Conservation (phyloP, 768 basidiomycete genomes). For the Macrolepiota albuminosa region DNA sequence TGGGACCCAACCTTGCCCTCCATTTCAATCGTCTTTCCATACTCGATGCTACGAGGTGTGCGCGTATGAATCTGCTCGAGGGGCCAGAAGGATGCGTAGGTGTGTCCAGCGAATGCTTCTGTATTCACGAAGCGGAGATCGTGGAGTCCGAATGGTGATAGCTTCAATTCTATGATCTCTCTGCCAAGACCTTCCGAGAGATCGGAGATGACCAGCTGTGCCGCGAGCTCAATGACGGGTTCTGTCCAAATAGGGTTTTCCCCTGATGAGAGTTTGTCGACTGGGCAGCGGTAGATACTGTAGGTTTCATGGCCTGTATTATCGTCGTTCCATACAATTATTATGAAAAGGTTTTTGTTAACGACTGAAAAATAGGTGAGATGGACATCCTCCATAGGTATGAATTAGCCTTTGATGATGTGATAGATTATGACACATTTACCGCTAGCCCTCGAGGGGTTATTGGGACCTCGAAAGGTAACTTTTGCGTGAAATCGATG, state of each 20-base stretch:
- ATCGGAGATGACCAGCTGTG: neutral
- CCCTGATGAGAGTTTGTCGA: neutral
- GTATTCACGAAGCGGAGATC: neutral
- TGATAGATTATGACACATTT: neutral
- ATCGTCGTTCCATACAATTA: neutral
- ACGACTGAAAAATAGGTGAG: slow-evolving; percentile 1
- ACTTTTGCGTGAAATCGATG: neutral
- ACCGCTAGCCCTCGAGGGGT: too few relatives aligned
- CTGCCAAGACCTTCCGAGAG: neutral
- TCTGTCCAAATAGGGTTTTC: neutral
- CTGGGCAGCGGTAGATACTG: neutral
- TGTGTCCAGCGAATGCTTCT: neutral
- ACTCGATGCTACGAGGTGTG: neutral
- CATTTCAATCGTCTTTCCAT: neutral
- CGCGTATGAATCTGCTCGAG: neutral
- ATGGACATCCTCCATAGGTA: neutral
- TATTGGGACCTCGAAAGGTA: neutral
- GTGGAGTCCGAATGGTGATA: neutral
- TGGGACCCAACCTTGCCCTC: slow-evolving; percentile 1
- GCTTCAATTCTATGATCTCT: neutral
- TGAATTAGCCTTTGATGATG: neutral
- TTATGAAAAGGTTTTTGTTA: neutral
- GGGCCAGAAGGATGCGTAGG: neutral
- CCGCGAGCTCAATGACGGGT: neutral
- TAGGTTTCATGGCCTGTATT: neutral